These are phyloP conservation scores for Sordaria brevicollis DNA, from an alignment of 495 filamentous ascomycete genomes.

Conservation along the genomic window DNA sequence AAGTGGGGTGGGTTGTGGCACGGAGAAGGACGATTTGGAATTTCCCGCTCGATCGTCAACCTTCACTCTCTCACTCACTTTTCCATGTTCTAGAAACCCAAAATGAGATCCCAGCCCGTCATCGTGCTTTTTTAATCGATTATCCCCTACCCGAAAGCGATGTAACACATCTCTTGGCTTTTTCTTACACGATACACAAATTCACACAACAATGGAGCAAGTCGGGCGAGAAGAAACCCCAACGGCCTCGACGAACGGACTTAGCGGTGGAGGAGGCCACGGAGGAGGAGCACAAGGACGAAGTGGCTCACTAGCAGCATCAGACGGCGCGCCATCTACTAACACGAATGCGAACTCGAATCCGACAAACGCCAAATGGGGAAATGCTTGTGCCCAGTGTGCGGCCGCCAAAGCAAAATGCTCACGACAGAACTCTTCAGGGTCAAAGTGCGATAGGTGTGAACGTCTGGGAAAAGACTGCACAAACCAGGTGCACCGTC, in stretches of 20 bases:
- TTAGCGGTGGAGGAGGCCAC: background rate
- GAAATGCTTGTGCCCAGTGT: slow-evolving; percentile 1
- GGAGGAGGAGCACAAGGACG: no score
- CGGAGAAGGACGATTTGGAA: background rate
- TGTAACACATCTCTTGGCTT: background rate
- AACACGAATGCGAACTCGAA: background rate
- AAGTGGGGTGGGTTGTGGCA: background rate
- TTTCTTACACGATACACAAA: background rate
- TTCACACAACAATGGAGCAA: background rate
- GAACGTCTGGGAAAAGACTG: background rate
- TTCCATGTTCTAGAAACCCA: background rate
- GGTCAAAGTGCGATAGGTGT: background rate
- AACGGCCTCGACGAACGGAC: background rate
- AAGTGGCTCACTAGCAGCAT: background rate
- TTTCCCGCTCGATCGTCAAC: background rate
- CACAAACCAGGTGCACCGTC: slow-evolving; percentile 6
- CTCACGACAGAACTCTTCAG: background rate
- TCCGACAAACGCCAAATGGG: background rate
- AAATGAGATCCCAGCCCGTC: background rate
- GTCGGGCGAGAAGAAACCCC: background rate
- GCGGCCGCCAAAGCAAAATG: slow-evolving; percentile 1
- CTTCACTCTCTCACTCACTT: background rate
- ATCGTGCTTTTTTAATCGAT: background rate
- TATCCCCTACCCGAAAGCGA: background rate
- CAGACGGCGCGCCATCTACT: background rate